Evolutionary conservation across 2,329 filamentous ascomycete genomes (phyloP).

Genomic region (Neofusicoccum kwambonambiense): DNA sequence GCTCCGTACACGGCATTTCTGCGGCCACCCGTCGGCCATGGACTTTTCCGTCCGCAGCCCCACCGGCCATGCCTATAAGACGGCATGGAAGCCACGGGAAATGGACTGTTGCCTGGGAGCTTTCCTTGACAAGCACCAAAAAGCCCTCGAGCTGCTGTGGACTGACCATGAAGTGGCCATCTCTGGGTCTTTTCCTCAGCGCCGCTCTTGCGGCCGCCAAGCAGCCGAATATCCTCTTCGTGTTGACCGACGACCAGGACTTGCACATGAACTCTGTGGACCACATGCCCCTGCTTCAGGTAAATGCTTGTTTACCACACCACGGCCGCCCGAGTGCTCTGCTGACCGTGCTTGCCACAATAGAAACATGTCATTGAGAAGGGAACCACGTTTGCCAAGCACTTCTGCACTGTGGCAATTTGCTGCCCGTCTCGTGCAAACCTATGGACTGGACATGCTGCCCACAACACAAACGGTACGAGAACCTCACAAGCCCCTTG

Average conservation of each 20-base stretch:
- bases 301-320: neutral
- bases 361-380: slow-evolving; percentile 54
- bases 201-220: slow-evolving; percentile 13
- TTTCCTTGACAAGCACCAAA: neutral
- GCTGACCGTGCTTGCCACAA: neutral
- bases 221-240: slow-evolving; percentile 60
- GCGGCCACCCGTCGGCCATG: neutral
- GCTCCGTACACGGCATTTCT: neutral
- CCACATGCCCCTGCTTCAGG: slow-evolving; percentile 58
- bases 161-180: neutral
- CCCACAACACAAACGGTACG: slow-evolving; percentile 65
- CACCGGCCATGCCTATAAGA: neutral
- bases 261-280: slow-evolving; percentile 59
- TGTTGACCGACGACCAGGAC: slow-evolving; percentile 69
- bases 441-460: slow-evolving; percentile 63
- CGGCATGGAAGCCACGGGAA: no score
- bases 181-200: neutral
- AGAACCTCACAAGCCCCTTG: neutral
- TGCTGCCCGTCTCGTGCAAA: slow-evolving; percentile 68
- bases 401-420: slow-evolving; percentile 65
- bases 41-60: neutral
- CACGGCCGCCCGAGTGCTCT: no score
- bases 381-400: slow-evolving; percentile 60
- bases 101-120: neutral
- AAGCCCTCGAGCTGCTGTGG: neutral